These are phyloP conservation scores for Symbiodinium natans DNA, from an alignment of 73 alveolate genomes.

Conservation along the genomic window DNA sequence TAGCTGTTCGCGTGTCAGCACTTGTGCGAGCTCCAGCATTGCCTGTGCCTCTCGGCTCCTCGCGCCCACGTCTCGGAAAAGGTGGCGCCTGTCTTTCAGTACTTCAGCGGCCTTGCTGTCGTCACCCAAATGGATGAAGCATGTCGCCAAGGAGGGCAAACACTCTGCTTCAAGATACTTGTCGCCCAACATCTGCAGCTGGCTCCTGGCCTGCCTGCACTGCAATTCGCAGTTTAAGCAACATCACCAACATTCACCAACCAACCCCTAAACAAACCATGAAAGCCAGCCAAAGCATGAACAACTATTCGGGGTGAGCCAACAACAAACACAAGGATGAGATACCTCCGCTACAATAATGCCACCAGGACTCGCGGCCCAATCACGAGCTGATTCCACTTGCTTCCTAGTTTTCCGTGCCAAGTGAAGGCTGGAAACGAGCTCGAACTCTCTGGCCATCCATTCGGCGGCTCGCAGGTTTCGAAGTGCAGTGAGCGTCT, in stretches of 20 bases:
- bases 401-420: neutral
- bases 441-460: neutral
- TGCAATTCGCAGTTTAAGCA: neutral
- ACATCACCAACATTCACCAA: neutral
- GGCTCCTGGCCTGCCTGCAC: neutral
- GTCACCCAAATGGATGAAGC: neutral
- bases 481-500: neutral
- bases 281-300: neutral
- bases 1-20: slow-evolving; percentile 29
- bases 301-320: no score
- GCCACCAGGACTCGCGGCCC: neutral
- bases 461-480: neutral
- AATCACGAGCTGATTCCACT: neutral
- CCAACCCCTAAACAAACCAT: neutral
- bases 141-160: neutral
- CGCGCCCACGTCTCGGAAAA: slow-evolving; percentile 11
- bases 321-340: no score
- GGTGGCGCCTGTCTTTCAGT: slow-evolving; percentile 32
- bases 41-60: slow-evolving; percentile 52
- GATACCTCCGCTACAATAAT: no score
- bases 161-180: neutral
- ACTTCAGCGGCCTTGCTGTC: neutral
- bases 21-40: slow-evolving; percentile 47
- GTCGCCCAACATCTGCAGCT: neutral
- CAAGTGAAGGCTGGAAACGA: neutral